Evolutionary conservation across 2,329 filamentous ascomycete species (phyloP).

Genomic region (Penicillium vulpinum): DNA sequence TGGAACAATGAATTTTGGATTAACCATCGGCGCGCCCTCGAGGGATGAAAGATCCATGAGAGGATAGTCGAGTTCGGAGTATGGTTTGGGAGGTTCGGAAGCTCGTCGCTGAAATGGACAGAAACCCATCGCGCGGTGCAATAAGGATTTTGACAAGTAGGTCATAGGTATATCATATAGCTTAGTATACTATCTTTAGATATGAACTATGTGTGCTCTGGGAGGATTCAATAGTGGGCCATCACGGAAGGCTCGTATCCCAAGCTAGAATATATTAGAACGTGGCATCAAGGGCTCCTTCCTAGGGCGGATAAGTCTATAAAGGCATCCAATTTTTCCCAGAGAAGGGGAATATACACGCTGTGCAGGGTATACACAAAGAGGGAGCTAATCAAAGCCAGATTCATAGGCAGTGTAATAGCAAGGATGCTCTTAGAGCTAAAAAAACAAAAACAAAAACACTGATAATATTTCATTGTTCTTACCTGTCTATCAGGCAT

Average conservation of each 20-base stretch:
- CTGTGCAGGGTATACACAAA: background rate
- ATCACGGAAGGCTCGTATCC: conserved; percentile 14
- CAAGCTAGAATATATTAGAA: conserved; percentile 2
- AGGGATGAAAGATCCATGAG: conserved; percentile 39
- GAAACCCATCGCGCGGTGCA: conserved; percentile 6
- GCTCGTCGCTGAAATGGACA: conserved; percentile 12
- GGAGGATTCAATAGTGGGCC: conserved; percentile 8
- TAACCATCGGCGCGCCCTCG: conserved; percentile 35
- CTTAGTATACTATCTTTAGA: conserved; percentile 13
- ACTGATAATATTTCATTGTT: background rate
- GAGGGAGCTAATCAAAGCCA: background rate
- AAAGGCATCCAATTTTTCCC: background rate
- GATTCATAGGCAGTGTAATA: background rate
- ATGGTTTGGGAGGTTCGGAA: background rate
- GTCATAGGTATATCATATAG: background rate
- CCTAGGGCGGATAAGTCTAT: background rate
- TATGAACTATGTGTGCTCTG: conserved; percentile 11
- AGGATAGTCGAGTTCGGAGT: background rate
- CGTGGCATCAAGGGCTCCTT: background rate
- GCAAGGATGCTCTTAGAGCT: background rate
- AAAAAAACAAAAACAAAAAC: too few relatives aligned
- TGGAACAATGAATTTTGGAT: conserved; percentile 19
- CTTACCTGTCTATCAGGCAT: background rate
- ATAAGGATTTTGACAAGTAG: background rate
- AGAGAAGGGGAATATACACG: background rate